A percentile compares a stretch with the other conserved stretches of the same genome.
phyloP scores from a whole-genome alignment of 1,284 basidiomycete genomes.

The Sporisorium reilianum region DNA sequence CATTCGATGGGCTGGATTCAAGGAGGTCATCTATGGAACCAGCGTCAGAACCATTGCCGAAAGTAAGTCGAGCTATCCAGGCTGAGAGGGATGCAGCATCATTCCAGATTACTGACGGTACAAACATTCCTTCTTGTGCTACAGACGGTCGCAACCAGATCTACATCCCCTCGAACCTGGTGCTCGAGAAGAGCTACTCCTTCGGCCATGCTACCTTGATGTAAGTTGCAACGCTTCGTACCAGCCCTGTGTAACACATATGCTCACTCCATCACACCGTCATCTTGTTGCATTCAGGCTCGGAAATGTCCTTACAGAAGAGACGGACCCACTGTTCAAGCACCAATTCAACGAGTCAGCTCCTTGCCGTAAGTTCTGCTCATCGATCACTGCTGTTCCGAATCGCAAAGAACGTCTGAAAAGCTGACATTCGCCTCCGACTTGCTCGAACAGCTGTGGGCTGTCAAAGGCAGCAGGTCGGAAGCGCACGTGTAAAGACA shows the following conservation, averaged over 20 bases:
- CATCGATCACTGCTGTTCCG: not conserved
- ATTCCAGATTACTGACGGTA: no score
- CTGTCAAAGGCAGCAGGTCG: slow-evolving; percentile 21
- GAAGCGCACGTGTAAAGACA: slow-evolving; percentile 21
- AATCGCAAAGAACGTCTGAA: no score
- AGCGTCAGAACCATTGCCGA: slow-evolving; percentile 55
- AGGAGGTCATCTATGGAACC: slow-evolving; percentile 59
- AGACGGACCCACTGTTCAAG: slow-evolving; percentile 53
- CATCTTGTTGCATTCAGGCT: slow-evolving; percentile 24
- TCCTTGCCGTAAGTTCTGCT: slow-evolving; percentile 40
- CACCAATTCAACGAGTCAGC: slow-evolving; percentile 60
- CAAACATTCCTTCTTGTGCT: no score
- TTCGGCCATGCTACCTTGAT: slow-evolving; percentile 53
- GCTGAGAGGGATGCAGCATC: no score
- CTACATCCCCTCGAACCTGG: slow-evolving; percentile 57
- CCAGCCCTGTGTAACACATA: not conserved
- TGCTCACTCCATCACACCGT: not conserved
- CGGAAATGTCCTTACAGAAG: slow-evolving; percentile 50
- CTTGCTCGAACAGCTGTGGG: slow-evolving; percentile 20
- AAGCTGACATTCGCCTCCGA: not conserved
- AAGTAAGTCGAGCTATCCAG: slow-evolving; percentile 11
- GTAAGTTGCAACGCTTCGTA: slow-evolving; percentile 8
- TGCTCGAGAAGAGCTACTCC: slow-evolving; percentile 55
- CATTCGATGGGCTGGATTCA: slow-evolving; percentile 57
- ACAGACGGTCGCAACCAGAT: slow-evolving; percentile 54